Evolutionary conservation across 805 yeast genomes (phyloP).

Genomic region (Debaryomyces prosopidis): DNA sequence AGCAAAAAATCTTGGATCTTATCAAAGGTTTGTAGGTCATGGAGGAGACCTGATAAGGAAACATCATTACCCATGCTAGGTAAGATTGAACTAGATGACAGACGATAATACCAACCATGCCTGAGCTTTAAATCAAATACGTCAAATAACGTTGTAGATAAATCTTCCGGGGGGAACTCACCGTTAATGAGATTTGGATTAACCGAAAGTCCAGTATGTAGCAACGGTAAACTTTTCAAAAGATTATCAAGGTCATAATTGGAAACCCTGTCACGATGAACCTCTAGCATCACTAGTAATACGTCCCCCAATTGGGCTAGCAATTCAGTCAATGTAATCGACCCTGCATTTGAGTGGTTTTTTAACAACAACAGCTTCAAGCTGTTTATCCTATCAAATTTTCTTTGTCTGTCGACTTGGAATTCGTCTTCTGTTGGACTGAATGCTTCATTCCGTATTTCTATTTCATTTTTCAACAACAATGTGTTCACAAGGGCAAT

Average conservation of each 20-base stretch:
- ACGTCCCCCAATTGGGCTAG: conserved; percentile 52
- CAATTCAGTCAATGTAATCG: conserved; percentile 35
- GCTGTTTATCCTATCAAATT: conserved; percentile 13
- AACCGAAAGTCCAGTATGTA: conserved; percentile 70
- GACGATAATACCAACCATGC: conserved; percentile 77
- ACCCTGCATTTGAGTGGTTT: conserved; percentile 10
- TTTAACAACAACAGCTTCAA: conserved; percentile 16
- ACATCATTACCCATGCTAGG: background rate
- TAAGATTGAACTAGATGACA: conserved; percentile 9
- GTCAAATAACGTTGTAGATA: conserved; percentile 57
- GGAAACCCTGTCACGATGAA: conserved; percentile 7
- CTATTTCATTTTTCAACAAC: conserved; percentile 47
- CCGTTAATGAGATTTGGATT: conserved; percentile 64
- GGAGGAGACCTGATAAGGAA: conserved; percentile 17
- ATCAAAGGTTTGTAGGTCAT: conserved; percentile 42
- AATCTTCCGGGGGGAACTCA: conserved; percentile 49
- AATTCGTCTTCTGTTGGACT: conserved; percentile 1
- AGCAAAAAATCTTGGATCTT: conserved; percentile 59
- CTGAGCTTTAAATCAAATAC: conserved; percentile 60
- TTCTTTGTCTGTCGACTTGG: background rate
- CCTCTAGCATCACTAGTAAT: conserved; percentile 19
- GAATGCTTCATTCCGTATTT: conserved; percentile 9
- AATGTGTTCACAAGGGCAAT: conserved; percentile 75
- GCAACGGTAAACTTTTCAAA: conserved; percentile 56
- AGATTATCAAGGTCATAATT: conserved; percentile 34